These are phyloP conservation scores for Umbelopsis sp. DNA, from an alignment of 192 early-diverging fungal genomes.

Conservation along the genomic window DNA sequence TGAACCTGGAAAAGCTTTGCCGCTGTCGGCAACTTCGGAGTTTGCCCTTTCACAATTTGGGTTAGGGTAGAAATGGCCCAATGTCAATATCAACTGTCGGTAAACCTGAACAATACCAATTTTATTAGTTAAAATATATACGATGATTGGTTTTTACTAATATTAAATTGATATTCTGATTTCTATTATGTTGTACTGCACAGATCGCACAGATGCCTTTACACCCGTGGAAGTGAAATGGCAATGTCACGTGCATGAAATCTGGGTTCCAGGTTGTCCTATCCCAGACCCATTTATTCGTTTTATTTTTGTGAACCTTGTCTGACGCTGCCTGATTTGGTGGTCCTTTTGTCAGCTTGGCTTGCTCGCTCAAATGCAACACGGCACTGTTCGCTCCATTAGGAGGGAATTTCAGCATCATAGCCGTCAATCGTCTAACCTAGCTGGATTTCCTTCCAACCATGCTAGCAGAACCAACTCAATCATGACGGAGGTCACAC, in stretches of 20 bases:
- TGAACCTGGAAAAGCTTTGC: background rate
- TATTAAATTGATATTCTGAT: too few species aligned
- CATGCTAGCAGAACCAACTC: constrained; percentile 9
- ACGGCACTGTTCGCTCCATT: background rate
- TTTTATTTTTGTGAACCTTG: too few species aligned
- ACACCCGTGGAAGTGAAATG: too few species aligned
- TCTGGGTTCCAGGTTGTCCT: too few species aligned
- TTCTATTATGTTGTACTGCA: too few species aligned
- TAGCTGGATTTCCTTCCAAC: background rate
- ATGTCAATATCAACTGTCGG: background rate
- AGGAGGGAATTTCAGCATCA: background rate
- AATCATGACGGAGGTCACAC: constrained; percentile 4
- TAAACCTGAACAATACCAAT: background rate
- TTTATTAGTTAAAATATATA: too few species aligned
- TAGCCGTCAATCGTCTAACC: background rate
- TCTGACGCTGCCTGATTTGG: too few species aligned
- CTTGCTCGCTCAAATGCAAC: constrained; percentile 1
- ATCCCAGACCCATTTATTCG: too few species aligned
- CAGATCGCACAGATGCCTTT: too few species aligned
- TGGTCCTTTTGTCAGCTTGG: too few species aligned
- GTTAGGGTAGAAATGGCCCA: background rate
- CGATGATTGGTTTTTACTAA: too few species aligned
- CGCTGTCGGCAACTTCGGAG: constrained; percentile 10
- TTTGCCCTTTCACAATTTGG: background rate
- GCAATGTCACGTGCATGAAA: too few species aligned